Conservation (phyloP, 345 rosid species). For the Anastatica hierochuntica region DNA sequence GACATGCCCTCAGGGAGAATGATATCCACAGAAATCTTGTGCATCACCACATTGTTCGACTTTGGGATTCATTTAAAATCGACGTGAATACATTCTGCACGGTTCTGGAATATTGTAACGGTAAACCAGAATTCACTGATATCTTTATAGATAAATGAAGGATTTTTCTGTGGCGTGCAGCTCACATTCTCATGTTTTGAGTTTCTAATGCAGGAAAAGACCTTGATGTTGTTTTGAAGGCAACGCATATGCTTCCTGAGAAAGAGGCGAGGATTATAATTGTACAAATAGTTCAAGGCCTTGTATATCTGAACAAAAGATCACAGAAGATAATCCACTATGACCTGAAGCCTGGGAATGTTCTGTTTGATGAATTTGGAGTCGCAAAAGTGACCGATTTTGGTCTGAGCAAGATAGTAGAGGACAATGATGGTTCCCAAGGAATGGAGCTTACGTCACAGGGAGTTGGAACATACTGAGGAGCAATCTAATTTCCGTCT, state of each 20-base stretch:
- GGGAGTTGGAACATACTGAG: slow-evolving; percentile 99
- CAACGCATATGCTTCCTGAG: slow-evolving; percentile 84
- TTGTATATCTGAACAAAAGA: slow-evolving; percentile 77
- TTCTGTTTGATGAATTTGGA: slow-evolving; percentile 91
- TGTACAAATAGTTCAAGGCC: slow-evolving; percentile 97
- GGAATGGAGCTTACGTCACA: slow-evolving; percentile 99
- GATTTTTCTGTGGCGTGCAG: too few species aligned
- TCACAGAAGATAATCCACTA: slow-evolving; percentile 89
- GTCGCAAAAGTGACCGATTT: slow-evolving; percentile 98
- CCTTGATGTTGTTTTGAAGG: slow-evolving; percentile 95
- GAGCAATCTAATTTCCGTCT: slow-evolving; percentile 22
- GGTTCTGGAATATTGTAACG: slow-evolving; percentile 89
- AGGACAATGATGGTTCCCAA: slow-evolving; percentile 85
- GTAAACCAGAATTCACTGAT: slow-evolving; percentile 32
- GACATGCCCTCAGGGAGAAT: slow-evolving; percentile 93
- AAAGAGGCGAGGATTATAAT: slow-evolving; percentile 87
- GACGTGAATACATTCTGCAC: slow-evolving; percentile 97
- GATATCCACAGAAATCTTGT: slow-evolving; percentile 95
- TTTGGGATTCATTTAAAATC: slow-evolving; percentile 96
- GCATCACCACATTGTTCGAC: slow-evolving; percentile 94
- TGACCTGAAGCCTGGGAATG: slow-evolving; percentile 99
- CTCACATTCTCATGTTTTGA: slow-evolving; percentile 5
- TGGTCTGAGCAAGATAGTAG: slow-evolving; percentile 98
- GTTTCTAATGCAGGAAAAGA: slow-evolving; percentile 65
- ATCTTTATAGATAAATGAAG: not conserved